Evolutionary conservation across 2,329 filamentous ascomycete species (phyloP).

Genomic region (Aspergillus quadrilineatus): DNA sequence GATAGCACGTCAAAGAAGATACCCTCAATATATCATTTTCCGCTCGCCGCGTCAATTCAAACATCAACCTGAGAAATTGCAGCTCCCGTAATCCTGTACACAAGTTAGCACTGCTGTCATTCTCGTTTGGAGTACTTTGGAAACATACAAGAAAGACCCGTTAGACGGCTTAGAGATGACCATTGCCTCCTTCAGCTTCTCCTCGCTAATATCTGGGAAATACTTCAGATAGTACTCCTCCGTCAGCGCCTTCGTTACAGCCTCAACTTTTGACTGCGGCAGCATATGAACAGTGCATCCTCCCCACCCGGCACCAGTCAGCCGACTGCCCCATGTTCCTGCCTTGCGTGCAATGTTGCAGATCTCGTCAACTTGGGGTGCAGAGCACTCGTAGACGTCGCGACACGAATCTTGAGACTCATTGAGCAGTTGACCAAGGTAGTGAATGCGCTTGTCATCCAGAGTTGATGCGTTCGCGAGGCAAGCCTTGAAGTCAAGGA

Average conservation of each 20-base stretch:
- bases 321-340: conserved; percentile 77
- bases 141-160: conserved; percentile 43
- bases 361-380: conserved; percentile 85
- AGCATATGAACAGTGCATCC: conserved; percentile 94
- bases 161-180: conserved; percentile 77
- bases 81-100: conserved; percentile 36
- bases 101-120: conserved; percentile 16
- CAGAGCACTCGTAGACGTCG: conserved; percentile 86
- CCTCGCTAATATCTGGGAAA: conserved; percentile 65
- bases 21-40: background rate
- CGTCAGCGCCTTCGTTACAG: conserved; percentile 73
- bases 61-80: conserved; percentile 37
- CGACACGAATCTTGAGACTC: conserved; percentile 85
- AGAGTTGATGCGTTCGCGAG: conserved; percentile 59
- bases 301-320: conserved; percentile 96
- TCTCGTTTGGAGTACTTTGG: background rate
- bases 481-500: conserved; percentile 76
- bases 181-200: conserved; percentile 75
- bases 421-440: conserved; percentile 82
- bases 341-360: conserved; percentile 75
- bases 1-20: conserved; percentile 6
- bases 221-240: conserved; percentile 77
- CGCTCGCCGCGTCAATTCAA: conserved; percentile 12
- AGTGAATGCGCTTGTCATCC: conserved; percentile 65
- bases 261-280: conserved; percentile 75